Evolutionary conservation across 257 asterid genomes (phyloP).

Genomic region (Ajuga chamaepitys): DNA sequence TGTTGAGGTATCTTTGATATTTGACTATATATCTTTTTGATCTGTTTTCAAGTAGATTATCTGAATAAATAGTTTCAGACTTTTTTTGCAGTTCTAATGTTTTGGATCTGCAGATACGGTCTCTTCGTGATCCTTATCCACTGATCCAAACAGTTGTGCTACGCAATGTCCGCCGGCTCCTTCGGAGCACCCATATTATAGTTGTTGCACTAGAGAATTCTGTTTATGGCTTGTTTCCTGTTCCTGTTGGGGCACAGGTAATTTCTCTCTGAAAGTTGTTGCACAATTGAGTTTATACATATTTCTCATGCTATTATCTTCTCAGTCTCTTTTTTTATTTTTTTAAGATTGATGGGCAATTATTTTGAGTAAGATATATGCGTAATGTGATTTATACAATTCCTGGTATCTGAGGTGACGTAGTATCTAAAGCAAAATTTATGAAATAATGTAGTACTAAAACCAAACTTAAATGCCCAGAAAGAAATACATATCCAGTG

Average conservation of each 20-base stretch:
- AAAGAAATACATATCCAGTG: no score
- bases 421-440: not conserved
- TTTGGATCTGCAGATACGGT: slow-evolving; percentile 62
- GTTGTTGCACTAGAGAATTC: slow-evolving; percentile 76
- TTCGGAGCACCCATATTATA: slow-evolving; percentile 53
- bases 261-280: slow-evolving; percentile 6
- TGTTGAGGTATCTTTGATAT: slow-evolving; percentile 59
- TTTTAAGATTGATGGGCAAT: slow-evolving; percentile 2
- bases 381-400: not conserved
- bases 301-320: slow-evolving; percentile 9
- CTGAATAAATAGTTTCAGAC: slow-evolving; percentile 3
- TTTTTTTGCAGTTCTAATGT: slow-evolving; percentile 17
- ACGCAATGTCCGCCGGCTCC: slow-evolving; percentile 77
- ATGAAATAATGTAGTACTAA: no score
- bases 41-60: not conserved
- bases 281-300: slow-evolving; percentile 3
- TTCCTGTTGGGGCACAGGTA: slow-evolving; percentile 99
- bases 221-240: slow-evolving; percentile 88
- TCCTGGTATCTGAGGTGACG: slow-evolving; percentile 2
- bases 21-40: not conserved
- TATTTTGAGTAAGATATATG: not conserved
- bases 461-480: no score
- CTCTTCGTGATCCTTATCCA: slow-evolving; percentile 91
- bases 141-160: slow-evolving; percentile 90
- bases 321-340: not conserved